Evolutionary conservation across 192 early-diverging fungal genomes (phyloP), one percentile per base, ranked within the genome.

Genomic region (Dimargaris xerosporica): DNA sequence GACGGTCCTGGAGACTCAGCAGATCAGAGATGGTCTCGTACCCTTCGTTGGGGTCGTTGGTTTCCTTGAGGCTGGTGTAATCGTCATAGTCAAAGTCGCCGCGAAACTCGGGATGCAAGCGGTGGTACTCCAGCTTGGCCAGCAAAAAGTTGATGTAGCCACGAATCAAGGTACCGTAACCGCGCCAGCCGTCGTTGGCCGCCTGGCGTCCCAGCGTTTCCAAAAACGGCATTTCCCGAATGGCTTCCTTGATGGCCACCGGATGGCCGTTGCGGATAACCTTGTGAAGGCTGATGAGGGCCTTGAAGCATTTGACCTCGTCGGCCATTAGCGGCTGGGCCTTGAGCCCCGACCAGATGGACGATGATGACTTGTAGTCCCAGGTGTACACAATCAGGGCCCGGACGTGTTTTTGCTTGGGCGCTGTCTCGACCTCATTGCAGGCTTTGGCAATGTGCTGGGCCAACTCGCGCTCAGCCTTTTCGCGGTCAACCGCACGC

Each of bases 11-110:
- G 54, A 98, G 80, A 53, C 72, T 84, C 78, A 98, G 84, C 50
- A 98, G 74, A 65, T 98, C 93, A 51, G 81, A 86, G 71, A 98
- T 98, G 17, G 93, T 96, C 64, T 98, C 96, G 70, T 91, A 98
- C 78, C 96, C 96, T 80, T 96, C 96, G 71, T 98, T 96, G 28
- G 96, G 96, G 73, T 98, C 96, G 64, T 95, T 89, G 53, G 94
- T 88, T 55, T 89, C 87, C 69, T 88, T 91, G 62, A 98, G 71
- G 45, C 87, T 88, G 44, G 94, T 83, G 65, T 94, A 98, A 68
- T 98, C 96, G 63, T 96, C 88, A 73, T 98, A 98, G 66, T 96
- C 91, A 79, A 98, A 98, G 61, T 78, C 87, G 25, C 91, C 96
- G 58, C 84, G 88, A 68, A 96, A 98, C 62, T 93, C 90, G 13